Conservation (phyloP, 116 monocot genomes). For the Phalaenopsis hybrid region DNA sequence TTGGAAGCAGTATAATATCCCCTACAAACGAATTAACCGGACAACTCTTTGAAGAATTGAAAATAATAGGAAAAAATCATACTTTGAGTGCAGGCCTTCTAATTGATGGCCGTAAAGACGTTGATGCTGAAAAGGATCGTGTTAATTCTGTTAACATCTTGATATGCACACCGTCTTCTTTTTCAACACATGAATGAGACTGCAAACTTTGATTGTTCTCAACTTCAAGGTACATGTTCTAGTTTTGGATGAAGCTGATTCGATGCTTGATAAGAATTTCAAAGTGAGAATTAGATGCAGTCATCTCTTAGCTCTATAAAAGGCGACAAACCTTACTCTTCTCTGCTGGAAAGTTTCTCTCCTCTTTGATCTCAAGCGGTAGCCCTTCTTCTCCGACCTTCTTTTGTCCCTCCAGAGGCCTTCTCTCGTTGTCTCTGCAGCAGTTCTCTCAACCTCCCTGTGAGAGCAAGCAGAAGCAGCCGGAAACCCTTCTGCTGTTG, state of each 20-base stretch:
- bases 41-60: conserved; percentile 82
- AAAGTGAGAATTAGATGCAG: conserved; percentile 62
- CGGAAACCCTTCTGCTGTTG: too few species aligned
- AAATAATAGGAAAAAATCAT: conserved; percentile 70
- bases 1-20: conserved; percentile 83
- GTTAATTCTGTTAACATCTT: conserved; percentile 72
- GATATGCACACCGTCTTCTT: conserved; percentile 89
- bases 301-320: conserved; percentile 70
- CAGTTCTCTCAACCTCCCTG: too few species aligned
- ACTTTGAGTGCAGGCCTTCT: conserved; percentile 71
- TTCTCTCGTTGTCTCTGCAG: too few species aligned
- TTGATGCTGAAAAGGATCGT: conserved; percentile 76
- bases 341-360: conserved; percentile 31
- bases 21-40: conserved; percentile 87
- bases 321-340: conserved; percentile 82
- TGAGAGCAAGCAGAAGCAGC: too few species aligned
- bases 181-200: conserved; percentile 97
- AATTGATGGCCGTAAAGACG: conserved; percentile 88
- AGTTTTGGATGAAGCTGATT: conserved; percentile 97
- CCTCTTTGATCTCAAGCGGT: too few species aligned
- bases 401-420: too few species aligned
- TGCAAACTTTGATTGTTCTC: conserved; percentile 86
- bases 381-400: too few species aligned
- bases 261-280: conserved; percentile 85
- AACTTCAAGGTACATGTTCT: conserved; percentile 89